Percentiles rank a stretch among this genome's conserved stretches.
phyloP scores from a whole-genome alignment of 140 eudicot species.

The Senecio squalidus region DNA sequence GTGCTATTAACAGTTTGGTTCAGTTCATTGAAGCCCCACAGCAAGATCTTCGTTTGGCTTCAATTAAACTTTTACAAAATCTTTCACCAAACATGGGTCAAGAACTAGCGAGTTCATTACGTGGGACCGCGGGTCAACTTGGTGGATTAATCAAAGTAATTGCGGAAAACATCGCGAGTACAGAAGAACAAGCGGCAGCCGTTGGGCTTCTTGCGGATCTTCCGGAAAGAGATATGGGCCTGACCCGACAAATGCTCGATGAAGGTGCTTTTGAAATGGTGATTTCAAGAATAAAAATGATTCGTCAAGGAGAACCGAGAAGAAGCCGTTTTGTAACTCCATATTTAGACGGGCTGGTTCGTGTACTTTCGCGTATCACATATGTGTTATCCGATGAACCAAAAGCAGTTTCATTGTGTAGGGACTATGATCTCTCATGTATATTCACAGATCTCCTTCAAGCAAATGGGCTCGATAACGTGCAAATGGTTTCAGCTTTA shows the following conservation, averaged over 20 bases:
- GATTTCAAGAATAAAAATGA: conserved; percentile 53
- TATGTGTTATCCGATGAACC: conserved; percentile 67
- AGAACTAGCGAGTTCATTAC: conserved; percentile 70
- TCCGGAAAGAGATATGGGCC: conserved; percentile 71
- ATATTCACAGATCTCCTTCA: conserved; percentile 64
- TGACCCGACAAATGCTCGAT: conserved; percentile 72
- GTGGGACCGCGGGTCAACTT: conserved; percentile 79
- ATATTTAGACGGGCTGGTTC: conserved; percentile 83
- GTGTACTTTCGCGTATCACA: conserved; percentile 67
- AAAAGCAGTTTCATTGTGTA: conserved; percentile 54
- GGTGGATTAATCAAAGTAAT: conserved; percentile 58
- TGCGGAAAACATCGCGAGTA: conserved; percentile 52
- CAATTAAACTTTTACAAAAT: conserved; percentile 66
- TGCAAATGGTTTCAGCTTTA: conserved; percentile 83
- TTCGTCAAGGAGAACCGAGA: conserved; percentile 77
- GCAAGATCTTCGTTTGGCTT: conserved; percentile 71
- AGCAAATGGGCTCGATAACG: conserved; percentile 73
- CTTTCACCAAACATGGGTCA: conserved; percentile 82
- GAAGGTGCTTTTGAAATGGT: conserved; percentile 70
- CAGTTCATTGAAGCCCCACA: conserved; percentile 94
- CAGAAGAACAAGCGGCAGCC: conserved; percentile 94
- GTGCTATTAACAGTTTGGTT: conserved; percentile 79
- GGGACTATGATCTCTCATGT: conserved; percentile 46
- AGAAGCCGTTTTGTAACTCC: conserved; percentile 82
- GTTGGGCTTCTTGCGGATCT: conserved; percentile 82